These are phyloP conservation scores for Smallanthus sonchifolius DNA, from an alignment of 129 eudicot genomes.

Conservation along the genomic window DNA sequence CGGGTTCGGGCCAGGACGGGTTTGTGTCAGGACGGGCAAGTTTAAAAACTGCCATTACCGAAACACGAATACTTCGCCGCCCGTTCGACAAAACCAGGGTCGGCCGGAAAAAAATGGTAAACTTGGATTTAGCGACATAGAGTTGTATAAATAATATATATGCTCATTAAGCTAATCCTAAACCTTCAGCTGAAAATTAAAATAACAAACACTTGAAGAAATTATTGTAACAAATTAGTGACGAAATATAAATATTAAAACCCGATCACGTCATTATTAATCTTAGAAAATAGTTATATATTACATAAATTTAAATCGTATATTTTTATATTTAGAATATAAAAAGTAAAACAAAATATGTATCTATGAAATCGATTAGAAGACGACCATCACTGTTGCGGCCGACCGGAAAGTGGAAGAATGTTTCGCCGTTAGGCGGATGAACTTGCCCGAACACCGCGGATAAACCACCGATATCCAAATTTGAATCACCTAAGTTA, in stretches of 20 bases:
- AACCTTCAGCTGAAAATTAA: slow-evolving; percentile 50
- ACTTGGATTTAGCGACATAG: slow-evolving; percentile 37
- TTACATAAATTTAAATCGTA: no score
- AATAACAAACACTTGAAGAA: background rate
- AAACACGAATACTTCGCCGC: slow-evolving; percentile 93
- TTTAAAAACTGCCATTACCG: slow-evolving; percentile 73
- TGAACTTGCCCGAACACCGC: slow-evolving; percentile 35
- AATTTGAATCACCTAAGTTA: slow-evolving; percentile 59
- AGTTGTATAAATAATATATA: no score
- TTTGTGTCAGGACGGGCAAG: no score
- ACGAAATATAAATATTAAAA: no score
- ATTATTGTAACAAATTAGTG: no score
- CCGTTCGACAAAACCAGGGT: slow-evolving; percentile 84
- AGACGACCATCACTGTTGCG: slow-evolving; percentile 45
- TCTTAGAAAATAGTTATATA: no score
- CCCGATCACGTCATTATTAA: no score
- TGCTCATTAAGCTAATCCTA: no score
- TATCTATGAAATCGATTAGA: slow-evolving; percentile 40
- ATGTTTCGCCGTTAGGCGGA: slow-evolving; percentile 44
- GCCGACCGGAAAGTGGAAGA: slow-evolving; percentile 40
- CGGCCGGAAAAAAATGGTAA: slow-evolving; percentile 55
- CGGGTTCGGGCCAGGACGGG: no score
- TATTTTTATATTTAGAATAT: no score
- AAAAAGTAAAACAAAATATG: no score
- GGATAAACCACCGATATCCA: slow-evolving; percentile 48